Evolutionary conservation across 805 yeast genomes (phyloP).

Genomic region (Hanseniaspora lachancei): DNA sequence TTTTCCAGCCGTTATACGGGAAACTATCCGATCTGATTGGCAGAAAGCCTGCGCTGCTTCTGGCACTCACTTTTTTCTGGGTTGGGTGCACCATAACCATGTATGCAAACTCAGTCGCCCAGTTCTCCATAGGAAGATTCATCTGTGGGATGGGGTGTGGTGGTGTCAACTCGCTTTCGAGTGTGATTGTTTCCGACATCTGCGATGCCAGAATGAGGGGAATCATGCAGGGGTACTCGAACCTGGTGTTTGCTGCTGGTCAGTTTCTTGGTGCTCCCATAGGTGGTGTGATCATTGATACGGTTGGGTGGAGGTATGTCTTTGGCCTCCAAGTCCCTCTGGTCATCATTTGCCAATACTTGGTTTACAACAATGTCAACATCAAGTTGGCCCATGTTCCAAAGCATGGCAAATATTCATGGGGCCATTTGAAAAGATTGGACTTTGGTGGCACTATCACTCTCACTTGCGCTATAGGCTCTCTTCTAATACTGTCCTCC

Average conservation of each 20-base stretch:
- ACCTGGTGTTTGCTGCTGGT: conserved; percentile 62
- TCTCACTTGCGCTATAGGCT: conserved; percentile 41
- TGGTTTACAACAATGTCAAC: conserved; percentile 28
- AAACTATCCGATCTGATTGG: conserved; percentile 46
- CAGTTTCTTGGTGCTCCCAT: conserved; percentile 56
- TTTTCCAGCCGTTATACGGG: conserved; percentile 57
- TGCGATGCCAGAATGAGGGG: conserved; percentile 69
- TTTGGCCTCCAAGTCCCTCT: conserved; percentile 41
- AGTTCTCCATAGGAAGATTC: conserved; percentile 44
- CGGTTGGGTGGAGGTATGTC: conserved; percentile 53
- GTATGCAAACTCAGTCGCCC: conserved; percentile 23
- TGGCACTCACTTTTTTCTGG: conserved; percentile 33
- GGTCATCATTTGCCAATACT: conserved; percentile 28
- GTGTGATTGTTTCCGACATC: conserved; percentile 64
- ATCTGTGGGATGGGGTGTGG: conserved; percentile 89
- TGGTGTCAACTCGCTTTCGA: conserved; percentile 61
- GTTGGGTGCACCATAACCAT: conserved; percentile 36
- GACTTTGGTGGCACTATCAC: conserved; percentile 56
- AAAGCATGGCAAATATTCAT: conserved; percentile 35
- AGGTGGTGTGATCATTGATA: conserved; percentile 48
- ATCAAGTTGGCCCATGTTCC: conserved; percentile 37
- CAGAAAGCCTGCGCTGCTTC: conserved; percentile 32
- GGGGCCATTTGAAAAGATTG: conserved; percentile 41
- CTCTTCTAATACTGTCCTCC: conserved; percentile 36
- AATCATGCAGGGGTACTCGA: conserved; percentile 69